Conservation (phyloP, 2,329 filamentous ascomycete species). For the Hypoxylon sp. region DNA sequence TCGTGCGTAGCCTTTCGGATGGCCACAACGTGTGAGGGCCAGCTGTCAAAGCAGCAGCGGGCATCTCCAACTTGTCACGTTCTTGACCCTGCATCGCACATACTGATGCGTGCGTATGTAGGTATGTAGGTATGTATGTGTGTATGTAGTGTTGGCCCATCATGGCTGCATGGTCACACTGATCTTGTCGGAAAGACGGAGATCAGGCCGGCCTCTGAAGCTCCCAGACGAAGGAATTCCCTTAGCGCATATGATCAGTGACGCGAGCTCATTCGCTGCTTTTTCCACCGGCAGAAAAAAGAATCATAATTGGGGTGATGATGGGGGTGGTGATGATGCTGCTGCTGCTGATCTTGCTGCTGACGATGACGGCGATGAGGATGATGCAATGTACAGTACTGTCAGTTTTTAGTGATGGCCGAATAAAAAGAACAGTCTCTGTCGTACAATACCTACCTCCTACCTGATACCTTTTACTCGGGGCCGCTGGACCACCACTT, state of each 20-base stretch:
- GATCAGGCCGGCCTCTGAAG: conserved; percentile 41
- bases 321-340: conserved; percentile 19
- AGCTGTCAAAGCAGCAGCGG: conserved; percentile 44
- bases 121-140: too few relatives aligned
- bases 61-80: conserved; percentile 45
- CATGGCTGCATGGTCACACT: conserved; percentile 39
- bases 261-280: conserved; percentile 26
- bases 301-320: conserved; percentile 25
- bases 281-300: conserved; percentile 13
- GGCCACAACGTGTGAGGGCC: conserved; percentile 38
- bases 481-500: conserved; percentile 12
- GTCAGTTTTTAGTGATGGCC: conserved; percentile 37
- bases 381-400: conserved; percentile 39
- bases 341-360: conserved; percentile 24
- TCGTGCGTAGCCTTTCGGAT: conserved; percentile 37
- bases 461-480: background rate
- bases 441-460: conserved; percentile 20
- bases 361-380: conserved; percentile 20
- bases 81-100: conserved; percentile 41
- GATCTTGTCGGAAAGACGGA: conserved; percentile 44
- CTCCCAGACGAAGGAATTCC: conserved; percentile 35
- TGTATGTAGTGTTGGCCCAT: conserved; percentile 27
- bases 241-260: conserved; percentile 19
- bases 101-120: conserved; percentile 10
- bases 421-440: conserved; percentile 11